These are phyloP conservation scores for Pleurotus salmoneostramineus DNA, from an alignment of 768 basidiomycete species.

Conservation along the genomic window DNA sequence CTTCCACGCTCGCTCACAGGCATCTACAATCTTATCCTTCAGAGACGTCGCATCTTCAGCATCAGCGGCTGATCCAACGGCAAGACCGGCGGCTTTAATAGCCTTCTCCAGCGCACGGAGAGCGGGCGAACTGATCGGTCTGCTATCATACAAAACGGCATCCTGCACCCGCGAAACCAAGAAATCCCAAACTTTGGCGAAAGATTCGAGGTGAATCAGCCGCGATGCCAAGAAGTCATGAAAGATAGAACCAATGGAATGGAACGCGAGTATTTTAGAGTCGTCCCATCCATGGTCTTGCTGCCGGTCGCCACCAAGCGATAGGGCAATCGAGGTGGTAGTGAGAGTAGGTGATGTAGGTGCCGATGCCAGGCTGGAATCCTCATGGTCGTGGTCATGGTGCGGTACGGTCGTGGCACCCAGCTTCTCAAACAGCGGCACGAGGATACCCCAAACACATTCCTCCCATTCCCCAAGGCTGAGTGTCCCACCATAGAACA, in stretches of 20 bases:
- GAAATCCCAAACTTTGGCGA: slow-evolving; percentile 66
- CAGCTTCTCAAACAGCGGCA: slow-evolving; percentile 77
- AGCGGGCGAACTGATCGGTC: slow-evolving; percentile 76
- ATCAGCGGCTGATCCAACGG: slow-evolving; percentile 21
- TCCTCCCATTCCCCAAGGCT: slow-evolving; percentile 83
- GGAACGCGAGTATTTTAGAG: slow-evolving; percentile 79
- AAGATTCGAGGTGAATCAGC: slow-evolving; percentile 70
- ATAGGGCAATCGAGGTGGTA: slow-evolving; percentile 4
- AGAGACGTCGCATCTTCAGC: slow-evolving; percentile 25
- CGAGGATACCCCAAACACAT: slow-evolving; percentile 88
- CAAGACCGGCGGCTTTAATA: slow-evolving; percentile 45
- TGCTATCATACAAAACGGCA: slow-evolving; percentile 63
- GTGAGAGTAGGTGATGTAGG: slow-evolving; percentile 11
- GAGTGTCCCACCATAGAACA: slow-evolving; percentile 87
- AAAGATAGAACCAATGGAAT: slow-evolving; percentile 82
- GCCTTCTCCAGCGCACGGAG: slow-evolving; percentile 81
- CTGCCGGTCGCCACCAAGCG: background rate
- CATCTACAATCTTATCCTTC: slow-evolving; percentile 37
- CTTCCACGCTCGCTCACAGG: slow-evolving; percentile 65
- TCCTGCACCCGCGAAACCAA: slow-evolving; percentile 74
- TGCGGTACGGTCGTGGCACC: slow-evolving; percentile 15
- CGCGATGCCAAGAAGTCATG: slow-evolving; percentile 72
- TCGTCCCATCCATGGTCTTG: slow-evolving; percentile 72
- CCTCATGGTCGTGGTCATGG: background rate
- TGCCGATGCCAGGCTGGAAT: slow-evolving; percentile 1